Evolutionary conservation across 108 stramenopile species (phyloP), one percentile per base, ranked within the genome.

Genomic region (Cylindrotheca fusiformis): DNA sequence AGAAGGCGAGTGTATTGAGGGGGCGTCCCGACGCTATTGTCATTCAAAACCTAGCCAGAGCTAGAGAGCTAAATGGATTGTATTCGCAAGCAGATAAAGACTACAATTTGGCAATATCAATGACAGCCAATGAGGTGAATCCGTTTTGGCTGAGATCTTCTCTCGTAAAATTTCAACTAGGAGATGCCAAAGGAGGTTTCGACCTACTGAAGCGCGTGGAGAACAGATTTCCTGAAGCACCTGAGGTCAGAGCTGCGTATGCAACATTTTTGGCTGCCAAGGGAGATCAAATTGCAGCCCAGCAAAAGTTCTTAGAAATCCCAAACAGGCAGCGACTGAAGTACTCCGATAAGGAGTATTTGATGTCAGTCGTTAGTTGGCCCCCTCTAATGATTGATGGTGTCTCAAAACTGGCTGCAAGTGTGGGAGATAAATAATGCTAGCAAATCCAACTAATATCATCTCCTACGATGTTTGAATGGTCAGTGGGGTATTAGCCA

Each of bases 211-310:
- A 81, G 54, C 76, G 91, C 8, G 86, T 92, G 6, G 86, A 85
- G 31, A 89, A 87, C 77, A 78, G 85, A n/a, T 88, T 92, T 52
- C 87, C 91, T n/a, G 85, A 88, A 33, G 87, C 91, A 44, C 91
- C 86, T 1, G 91, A 92, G 60, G 91, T 92, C 26, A 52, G 85
- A 50, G 87, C 91, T 0, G 91, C 91, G 8, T 86, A 80, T 52
- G 87, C 87, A 3, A 69, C 71, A 28, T 79, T 89, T 20, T 60
- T 92, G 70, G 69, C 68, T 36, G 82, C 56, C 21, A 80, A 81
- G 53, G 85, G 83, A 21, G 83, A 85, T 20, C 79, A 78, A 49
- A 75, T 85, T 52, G 74, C 71, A n/a, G 90, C 85, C 26, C 78
- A 82, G 58, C 81, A 74, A 24, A 91, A 88, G 70, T 91, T 69